phyloP scores from a whole-genome alignment of 2,329 filamentous ascomycete species.

The Microdochium paspali region DNA sequence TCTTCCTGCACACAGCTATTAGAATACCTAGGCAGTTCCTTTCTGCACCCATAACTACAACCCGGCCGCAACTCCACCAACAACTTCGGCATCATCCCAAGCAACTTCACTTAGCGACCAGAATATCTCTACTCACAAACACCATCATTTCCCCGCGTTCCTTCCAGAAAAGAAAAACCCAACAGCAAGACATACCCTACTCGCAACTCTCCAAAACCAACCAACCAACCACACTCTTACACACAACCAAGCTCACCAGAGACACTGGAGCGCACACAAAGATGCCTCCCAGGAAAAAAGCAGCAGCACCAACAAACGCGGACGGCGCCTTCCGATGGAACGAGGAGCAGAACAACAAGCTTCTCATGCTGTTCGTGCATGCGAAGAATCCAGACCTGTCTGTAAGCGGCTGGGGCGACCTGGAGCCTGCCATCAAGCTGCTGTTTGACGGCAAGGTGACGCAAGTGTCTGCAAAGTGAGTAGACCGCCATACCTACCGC shows the following conservation, averaged over 20 bases:
- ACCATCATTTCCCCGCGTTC: no score
- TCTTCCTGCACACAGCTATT: no score
- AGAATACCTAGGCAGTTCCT: no score
- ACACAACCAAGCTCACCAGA: no score
- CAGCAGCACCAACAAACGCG: not conserved
- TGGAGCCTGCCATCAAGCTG: not conserved
- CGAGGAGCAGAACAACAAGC: not conserved
- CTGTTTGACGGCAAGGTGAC: not conserved
- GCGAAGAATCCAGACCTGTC: not conserved
- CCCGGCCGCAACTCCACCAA: no score
- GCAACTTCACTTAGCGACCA: no score
- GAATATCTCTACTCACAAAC: not conserved
- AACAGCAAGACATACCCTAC: not conserved
- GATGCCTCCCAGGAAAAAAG: not conserved
- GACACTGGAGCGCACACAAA: not conserved
- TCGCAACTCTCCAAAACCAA: no score
- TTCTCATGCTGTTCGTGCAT: not conserved
- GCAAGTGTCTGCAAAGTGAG: not conserved
- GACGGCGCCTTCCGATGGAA: not conserved
- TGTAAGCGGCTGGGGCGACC: not conserved
- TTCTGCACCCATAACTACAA: no score
- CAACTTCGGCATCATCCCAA: no score
- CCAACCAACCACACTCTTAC: no score
- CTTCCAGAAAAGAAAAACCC: not conserved
- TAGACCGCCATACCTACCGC: no score